Evolutionary conservation across 306 rosid genomes (phyloP).

Genomic region (Chamaecrista fasciculata): DNA sequence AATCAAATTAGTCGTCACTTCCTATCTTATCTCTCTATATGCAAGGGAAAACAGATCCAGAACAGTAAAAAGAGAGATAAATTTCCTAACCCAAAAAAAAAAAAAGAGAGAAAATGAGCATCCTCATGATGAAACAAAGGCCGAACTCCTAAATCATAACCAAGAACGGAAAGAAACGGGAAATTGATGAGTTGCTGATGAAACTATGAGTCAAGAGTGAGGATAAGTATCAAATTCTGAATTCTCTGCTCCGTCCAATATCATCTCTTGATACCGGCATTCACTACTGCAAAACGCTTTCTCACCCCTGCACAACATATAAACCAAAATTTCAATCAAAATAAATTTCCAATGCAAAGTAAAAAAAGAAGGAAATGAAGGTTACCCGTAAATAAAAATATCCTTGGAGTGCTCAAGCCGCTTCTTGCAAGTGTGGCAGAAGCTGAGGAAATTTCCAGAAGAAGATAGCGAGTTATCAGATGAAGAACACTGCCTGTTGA

Average conservation of each 20-base stretch:
- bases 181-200: constrained; percentile 26
- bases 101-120: not conserved
- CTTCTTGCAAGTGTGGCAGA: constrained; percentile 84
- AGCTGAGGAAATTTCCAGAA: constrained; percentile 62
- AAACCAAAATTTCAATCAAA: not conserved
- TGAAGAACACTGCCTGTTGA: constrained; percentile 41
- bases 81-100: not conserved
- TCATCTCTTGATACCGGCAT: constrained; percentile 80
- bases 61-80: not conserved
- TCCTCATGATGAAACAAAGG: not conserved
- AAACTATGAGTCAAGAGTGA: constrained; percentile 22
- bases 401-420: constrained; percentile 73
- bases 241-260: constrained; percentile 52
- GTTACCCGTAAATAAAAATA: constrained; percentile 81
- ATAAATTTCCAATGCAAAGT: too few species aligned
- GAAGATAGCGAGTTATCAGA: constrained; percentile 31
- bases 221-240: constrained; percentile 38
- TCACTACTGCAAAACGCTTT: constrained; percentile 83
- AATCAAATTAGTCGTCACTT: constrained; percentile 42
- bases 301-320: constrained; percentile 69
- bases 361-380: not conserved
- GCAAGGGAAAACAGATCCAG: constrained; percentile 39
- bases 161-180: constrained; percentile 31
- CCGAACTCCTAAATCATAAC: not conserved
- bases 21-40: constrained; percentile 59